Conservation (phyloP, 1,139 yeast species). For the Hyphopichia pseudoburtonii region DNA sequence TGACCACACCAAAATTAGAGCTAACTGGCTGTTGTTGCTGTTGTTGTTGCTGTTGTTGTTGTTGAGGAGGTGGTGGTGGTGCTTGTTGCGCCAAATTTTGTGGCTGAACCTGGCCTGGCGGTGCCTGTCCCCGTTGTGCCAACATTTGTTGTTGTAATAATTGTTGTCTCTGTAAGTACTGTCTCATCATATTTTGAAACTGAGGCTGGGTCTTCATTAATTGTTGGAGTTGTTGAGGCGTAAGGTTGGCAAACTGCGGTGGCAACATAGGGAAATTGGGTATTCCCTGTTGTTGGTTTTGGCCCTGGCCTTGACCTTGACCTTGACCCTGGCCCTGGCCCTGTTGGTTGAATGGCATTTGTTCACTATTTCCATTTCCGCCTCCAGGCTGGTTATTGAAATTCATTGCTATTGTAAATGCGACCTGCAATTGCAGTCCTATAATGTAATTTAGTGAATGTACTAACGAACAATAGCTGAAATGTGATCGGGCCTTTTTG, state of each 20-base stretch:
- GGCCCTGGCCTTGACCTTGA: constrained; percentile 10
- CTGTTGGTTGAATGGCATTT: constrained; percentile 11
- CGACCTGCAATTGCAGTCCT: too few species aligned
- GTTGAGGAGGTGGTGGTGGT: constrained; percentile 10
- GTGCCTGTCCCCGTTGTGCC: constrained; percentile 4
- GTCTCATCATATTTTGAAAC: constrained; percentile 40
- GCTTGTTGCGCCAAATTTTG: constrained; percentile 12
- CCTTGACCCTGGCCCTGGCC: constrained; percentile 10
- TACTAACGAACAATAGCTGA: too few species aligned
- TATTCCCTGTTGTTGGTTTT: not conserved
- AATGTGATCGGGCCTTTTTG: too few species aligned
- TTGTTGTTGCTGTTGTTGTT: constrained; percentile 11
- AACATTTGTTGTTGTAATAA: constrained; percentile 28
- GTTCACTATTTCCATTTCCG: constrained; percentile 1
- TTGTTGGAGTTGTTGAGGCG: constrained; percentile 49
- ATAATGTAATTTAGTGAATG: too few species aligned
- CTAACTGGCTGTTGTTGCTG: not conserved
- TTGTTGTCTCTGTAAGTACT: constrained; percentile 35
- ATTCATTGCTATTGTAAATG: constrained; percentile 8
- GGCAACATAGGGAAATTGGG: constrained; percentile 30
- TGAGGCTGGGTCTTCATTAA: constrained; percentile 46
- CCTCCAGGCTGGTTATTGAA: constrained; percentile 12
- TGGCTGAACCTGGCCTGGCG: constrained; percentile 15
- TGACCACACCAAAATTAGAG: constrained; percentile 3
- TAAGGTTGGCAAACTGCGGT: constrained; percentile 40